Conservation (phyloP, 805 yeast genomes). For the Lipomyces starkeyi region DNA sequence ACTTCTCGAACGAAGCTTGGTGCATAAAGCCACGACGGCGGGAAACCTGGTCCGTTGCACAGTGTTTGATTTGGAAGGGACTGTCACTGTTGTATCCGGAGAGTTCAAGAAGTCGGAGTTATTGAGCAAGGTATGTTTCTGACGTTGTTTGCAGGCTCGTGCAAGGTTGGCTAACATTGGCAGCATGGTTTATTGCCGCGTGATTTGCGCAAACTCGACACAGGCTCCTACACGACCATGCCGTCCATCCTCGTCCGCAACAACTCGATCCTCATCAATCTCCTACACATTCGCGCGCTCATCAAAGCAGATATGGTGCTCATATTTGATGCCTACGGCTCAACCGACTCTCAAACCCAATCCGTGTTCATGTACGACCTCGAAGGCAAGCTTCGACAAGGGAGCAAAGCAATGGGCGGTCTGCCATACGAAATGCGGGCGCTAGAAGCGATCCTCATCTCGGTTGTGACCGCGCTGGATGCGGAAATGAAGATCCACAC, state of each 20-base stretch:
- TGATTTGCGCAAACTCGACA: constrained; percentile 87
- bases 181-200: constrained; percentile 80
- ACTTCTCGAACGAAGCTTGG: constrained; percentile 28
- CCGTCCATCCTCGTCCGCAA: constrained; percentile 86
- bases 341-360: constrained; percentile 65
- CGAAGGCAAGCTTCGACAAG: constrained; percentile 65
- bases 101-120: constrained; percentile 77
- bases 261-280: constrained; percentile 76
- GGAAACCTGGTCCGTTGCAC: constrained; percentile 60
- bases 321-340: constrained; percentile 74
- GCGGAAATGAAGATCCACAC: constrained; percentile 87
- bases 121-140: constrained; percentile 54
- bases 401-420: constrained; percentile 47
- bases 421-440: constrained; percentile 92
- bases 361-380: constrained; percentile 82
- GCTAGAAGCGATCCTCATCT: constrained; percentile 80
- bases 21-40: constrained; percentile 27
- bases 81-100: constrained; percentile 69
- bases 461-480: constrained; percentile 76
- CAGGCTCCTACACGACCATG: constrained; percentile 79
- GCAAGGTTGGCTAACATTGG: background rate
- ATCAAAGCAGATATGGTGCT: constrained; percentile 80
- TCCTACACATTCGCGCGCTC: constrained; percentile 87
- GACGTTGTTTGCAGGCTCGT: background rate
- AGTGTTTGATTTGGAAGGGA: constrained; percentile 72